A percentile compares a stretch with the other conserved stretches of the same genome.
These are phyloP conservation scores for Lasiodiplodia sp. DNA, from an alignment of 2,329 filamentous ascomycete genomes.

Conservation along the genomic window DNA sequence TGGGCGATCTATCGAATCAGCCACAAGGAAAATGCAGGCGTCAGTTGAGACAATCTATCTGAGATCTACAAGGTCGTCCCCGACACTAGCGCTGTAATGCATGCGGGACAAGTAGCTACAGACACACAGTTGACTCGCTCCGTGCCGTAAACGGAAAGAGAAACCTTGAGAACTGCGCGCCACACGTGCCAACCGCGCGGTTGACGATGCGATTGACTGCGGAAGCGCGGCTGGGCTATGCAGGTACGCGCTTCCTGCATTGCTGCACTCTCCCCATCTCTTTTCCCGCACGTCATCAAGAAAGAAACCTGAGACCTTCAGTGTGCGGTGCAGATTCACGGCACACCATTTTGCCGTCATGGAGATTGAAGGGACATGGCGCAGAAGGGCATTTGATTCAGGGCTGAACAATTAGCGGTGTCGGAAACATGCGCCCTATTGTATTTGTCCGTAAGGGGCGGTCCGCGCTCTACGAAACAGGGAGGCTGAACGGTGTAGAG, in stretches of 20 bases:
- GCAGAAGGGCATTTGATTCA: conserved; percentile 10
- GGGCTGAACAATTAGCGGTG: conserved; percentile 7
- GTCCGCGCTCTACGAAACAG: conserved; percentile 11
- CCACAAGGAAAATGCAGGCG: neutral
- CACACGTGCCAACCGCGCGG: neutral
- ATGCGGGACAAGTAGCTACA: neutral
- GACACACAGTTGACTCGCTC: neutral
- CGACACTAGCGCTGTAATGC: neutral
- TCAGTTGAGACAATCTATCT: conserved; percentile 11
- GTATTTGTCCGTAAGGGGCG: conserved; percentile 9
- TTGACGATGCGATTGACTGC: neutral
- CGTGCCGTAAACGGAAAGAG: neutral
- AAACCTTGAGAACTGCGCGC: neutral
- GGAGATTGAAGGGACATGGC: conserved; percentile 18
- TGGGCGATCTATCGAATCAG: neutral
- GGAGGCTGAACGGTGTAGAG: neutral
- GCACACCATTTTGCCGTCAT: neutral
- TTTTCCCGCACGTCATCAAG: no score
- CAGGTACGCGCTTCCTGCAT: neutral
- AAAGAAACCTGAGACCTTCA: neutral
- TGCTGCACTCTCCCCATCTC: neutral
- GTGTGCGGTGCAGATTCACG: neutral
- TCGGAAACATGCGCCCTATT: neutral
- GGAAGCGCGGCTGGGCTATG: neutral
- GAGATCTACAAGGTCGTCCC: conserved; percentile 4